phyloP scores from a whole-genome alignment of 345 rosid genomes.

The Gossypium turneri region DNA sequence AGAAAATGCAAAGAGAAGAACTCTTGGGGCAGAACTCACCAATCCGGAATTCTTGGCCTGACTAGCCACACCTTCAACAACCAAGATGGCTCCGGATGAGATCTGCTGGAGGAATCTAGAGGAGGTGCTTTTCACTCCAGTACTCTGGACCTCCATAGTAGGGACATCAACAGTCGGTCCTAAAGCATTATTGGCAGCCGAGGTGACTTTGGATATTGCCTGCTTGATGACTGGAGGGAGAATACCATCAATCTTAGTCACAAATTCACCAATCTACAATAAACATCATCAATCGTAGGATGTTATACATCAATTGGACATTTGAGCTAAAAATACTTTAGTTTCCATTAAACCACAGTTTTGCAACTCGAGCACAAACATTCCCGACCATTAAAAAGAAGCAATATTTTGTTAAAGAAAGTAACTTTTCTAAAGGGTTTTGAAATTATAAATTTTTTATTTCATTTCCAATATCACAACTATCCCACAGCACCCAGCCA shows the following conservation, averaged over 20 bases:
- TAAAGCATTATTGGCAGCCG: slow-evolving; percentile 69
- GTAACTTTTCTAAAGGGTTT: not conserved
- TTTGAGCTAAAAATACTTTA: not conserved
- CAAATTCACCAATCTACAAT: slow-evolving; percentile 70
- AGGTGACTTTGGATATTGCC: slow-evolving; percentile 58
- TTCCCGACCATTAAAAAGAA: not conserved
- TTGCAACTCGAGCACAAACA: not conserved
- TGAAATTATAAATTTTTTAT: not conserved
- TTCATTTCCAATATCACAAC: not conserved
- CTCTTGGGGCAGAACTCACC: not conserved
- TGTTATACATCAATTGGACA: too few relatives aligned
- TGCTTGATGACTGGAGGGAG: slow-evolving; percentile 74
- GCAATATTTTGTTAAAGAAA: not conserved
- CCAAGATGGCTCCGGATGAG: slow-evolving; percentile 63
- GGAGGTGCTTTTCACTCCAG: slow-evolving; percentile 64
- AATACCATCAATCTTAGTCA: slow-evolving; percentile 51
- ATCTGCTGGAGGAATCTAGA: slow-evolving; percentile 54
- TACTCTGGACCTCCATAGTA: slow-evolving; percentile 51
- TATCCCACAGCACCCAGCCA: not conserved
- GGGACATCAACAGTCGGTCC: slow-evolving; percentile 51
- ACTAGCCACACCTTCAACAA: slow-evolving; percentile 69
- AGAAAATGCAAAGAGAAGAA: not conserved
- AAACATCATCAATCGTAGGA: not conserved
- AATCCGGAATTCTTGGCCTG: slow-evolving; percentile 27
- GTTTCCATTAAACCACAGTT: not conserved